These are phyloP conservation scores for Thraustochytrium striatum DNA, from an alignment of 352 stramenopile genomes.

Conservation along the genomic window DNA sequence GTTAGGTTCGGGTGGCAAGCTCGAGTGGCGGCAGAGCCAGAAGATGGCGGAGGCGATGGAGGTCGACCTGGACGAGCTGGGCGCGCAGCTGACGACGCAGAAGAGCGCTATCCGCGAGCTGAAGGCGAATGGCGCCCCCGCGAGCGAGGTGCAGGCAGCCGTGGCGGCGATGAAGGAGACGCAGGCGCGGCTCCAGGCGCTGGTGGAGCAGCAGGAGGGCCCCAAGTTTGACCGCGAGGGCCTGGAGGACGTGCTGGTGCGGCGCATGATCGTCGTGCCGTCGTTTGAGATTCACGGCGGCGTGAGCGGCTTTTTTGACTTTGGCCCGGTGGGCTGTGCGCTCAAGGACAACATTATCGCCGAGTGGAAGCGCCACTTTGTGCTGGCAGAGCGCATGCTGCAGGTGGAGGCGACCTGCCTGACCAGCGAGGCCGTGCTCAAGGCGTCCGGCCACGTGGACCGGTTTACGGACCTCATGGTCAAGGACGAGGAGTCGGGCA, in stretches of 20 bases:
- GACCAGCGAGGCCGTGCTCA: constrained; percentile 93
- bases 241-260: constrained; percentile 94
- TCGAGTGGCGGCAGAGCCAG: no score
- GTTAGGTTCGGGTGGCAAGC: no score
- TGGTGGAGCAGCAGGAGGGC: constrained; percentile 30
- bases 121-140: constrained; percentile 84
- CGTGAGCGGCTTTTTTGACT: constrained; percentile 96
- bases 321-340: constrained; percentile 88
- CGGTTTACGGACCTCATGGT: constrained; percentile 99
- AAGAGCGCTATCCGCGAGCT: constrained; percentile 87
- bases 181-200: background rate
- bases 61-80: constrained; percentile 85
- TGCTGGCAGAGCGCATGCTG: constrained; percentile 95
- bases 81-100: constrained; percentile 89
- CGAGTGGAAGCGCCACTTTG: constrained; percentile 96
- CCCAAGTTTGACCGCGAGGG: constrained; percentile 71
- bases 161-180: constrained; percentile 70
- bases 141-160: constrained; percentile 52
- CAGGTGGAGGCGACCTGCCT: constrained; percentile 98
- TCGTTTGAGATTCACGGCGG: constrained; percentile 99
- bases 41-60: background rate
- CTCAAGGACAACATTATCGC: constrained; percentile 90
- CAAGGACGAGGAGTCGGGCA: constrained; percentile 90
- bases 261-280: constrained; percentile 98
- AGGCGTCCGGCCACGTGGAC: constrained; percentile 98